Evolutionary conservation across 2,329 filamentous ascomycete genomes (phyloP).

Genomic region (Claviceps sorghi): DNA sequence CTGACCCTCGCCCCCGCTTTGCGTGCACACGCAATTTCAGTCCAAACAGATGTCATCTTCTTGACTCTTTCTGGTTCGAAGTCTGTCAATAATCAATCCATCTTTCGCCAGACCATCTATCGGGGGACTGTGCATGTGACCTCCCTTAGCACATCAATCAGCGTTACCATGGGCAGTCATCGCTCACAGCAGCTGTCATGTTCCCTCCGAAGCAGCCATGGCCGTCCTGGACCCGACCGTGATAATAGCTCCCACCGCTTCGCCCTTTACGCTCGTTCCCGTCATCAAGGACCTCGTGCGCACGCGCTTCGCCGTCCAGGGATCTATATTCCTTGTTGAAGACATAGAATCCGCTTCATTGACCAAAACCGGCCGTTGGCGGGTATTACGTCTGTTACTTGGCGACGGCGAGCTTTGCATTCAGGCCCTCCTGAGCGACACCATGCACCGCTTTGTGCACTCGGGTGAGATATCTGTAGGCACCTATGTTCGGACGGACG

Average conservation of each 20-base stretch:
- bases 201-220: background rate
- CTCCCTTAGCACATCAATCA: no score
- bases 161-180: background rate
- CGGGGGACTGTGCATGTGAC: background rate
- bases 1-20: background rate
- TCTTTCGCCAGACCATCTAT: background rate
- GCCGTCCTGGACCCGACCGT: constrained; percentile 11
- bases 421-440: constrained; percentile 33
- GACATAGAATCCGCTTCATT: constrained; percentile 24
- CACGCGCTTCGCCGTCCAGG: constrained; percentile 31
- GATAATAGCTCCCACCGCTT: constrained; percentile 11
- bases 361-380: constrained; percentile 23
- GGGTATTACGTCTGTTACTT: constrained; percentile 32
- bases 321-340: constrained; percentile 36
- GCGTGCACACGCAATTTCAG: background rate
- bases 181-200: background rate
- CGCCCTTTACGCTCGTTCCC: constrained; percentile 19
- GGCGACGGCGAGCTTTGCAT: constrained; percentile 40
- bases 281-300: constrained; percentile 34
- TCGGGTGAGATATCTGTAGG: constrained; percentile 30
- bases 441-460: constrained; percentile 34
- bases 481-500: constrained; percentile 32
- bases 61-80: background rate
- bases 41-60: background rate
- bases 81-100: background rate